Evolutionary conservation across 768 basidiomycete genomes (phyloP).

Genomic region (Trametes gibbosa): DNA sequence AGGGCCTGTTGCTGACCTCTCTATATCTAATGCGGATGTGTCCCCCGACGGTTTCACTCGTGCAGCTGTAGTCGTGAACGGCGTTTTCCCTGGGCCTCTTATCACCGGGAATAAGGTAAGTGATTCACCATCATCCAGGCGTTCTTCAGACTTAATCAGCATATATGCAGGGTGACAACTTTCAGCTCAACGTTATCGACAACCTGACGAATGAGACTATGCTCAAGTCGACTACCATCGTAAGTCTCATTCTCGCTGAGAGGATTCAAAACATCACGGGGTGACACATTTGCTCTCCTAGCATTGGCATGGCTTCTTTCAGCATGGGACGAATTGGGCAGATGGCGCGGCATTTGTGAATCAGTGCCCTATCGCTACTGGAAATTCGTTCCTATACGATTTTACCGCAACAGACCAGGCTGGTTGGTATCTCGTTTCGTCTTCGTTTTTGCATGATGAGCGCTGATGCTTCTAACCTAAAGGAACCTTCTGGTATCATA

Average conservation of each 20-base stretch:
- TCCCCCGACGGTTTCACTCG: conserved; percentile 33
- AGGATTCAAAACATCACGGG: background rate
- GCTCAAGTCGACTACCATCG: conserved; percentile 23
- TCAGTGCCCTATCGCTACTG: conserved; percentile 36
- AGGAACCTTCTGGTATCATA: conserved; percentile 40
- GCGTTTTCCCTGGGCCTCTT: conserved; percentile 23
- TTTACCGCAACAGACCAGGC: conserved; percentile 31
- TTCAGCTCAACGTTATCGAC: conserved; percentile 19
- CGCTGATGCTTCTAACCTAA: background rate
- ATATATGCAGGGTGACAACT: background rate
- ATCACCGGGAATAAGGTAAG: conserved; percentile 25
- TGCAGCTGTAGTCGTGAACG: conserved; percentile 20
- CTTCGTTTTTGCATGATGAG: background rate
- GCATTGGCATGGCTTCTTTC: conserved; percentile 52
- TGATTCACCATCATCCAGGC: too few relatives aligned
- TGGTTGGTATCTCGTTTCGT: conserved; percentile 8
- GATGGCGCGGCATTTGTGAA: conserved; percentile 50
- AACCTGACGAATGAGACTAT: conserved; percentile 20
- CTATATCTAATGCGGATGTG: conserved; percentile 28
- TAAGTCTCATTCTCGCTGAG: conserved; percentile 1
- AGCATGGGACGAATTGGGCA: conserved; percentile 40
- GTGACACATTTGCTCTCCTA: background rate
- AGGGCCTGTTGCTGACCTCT: conserved; percentile 26
- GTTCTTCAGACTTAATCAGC: too few relatives aligned
- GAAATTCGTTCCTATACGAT: conserved; percentile 41